Percentiles rank a stretch among this genome's conserved stretches.
Conservation (phyloP, 2,329 filamentous ascomycete species). For the Aspergillus sclerotialis region DNA sequence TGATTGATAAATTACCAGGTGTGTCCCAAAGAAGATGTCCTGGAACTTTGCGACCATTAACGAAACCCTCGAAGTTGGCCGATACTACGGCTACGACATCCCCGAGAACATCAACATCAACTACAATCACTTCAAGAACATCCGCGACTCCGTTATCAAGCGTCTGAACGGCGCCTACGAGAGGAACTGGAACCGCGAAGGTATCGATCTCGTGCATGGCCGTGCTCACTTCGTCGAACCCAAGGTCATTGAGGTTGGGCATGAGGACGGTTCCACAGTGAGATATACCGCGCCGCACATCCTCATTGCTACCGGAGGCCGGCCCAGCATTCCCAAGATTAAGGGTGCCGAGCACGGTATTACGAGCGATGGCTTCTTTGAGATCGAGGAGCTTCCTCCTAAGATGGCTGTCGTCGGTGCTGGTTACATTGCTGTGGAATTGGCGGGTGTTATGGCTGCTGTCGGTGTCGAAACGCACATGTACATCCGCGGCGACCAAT, state of each 20-base stretch:
- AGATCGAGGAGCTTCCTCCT: slow-evolving; percentile 43
- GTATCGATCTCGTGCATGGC: slow-evolving; percentile 45
- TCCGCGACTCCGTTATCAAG: slow-evolving; percentile 40
- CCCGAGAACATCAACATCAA: slow-evolving; percentile 36
- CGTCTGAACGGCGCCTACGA: slow-evolving; percentile 44
- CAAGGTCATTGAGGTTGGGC: slow-evolving; percentile 39
- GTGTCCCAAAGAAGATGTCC: slow-evolving; percentile 48
- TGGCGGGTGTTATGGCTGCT: slow-evolving; percentile 45
- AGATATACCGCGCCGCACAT: slow-evolving; percentile 42
- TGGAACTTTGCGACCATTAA: slow-evolving; percentile 46
- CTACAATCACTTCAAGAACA: slow-evolving; percentile 42
- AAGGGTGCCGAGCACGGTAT: slow-evolving; percentile 44
- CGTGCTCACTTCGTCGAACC: slow-evolving; percentile 40
- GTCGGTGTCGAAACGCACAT: slow-evolving; percentile 45
- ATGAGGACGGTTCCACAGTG: slow-evolving; percentile 35
- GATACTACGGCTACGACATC: slow-evolving; percentile 43
- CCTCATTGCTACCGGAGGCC: slow-evolving; percentile 42
- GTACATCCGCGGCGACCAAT: slow-evolving; percentile 43
- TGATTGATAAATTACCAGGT: slow-evolving; percentile 29
- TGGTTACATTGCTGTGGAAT: slow-evolving; percentile 46
- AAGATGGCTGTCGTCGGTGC: slow-evolving; percentile 46
- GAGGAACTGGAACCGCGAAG: slow-evolving; percentile 43
- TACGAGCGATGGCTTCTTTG: slow-evolving; percentile 47
- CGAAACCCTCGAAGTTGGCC: slow-evolving; percentile 39
- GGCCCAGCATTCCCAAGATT: slow-evolving; percentile 37